Base-by-base conservation (phyloP, 2,329 filamentous ascomycete species). In the Monilinia polystroma region DNA sequence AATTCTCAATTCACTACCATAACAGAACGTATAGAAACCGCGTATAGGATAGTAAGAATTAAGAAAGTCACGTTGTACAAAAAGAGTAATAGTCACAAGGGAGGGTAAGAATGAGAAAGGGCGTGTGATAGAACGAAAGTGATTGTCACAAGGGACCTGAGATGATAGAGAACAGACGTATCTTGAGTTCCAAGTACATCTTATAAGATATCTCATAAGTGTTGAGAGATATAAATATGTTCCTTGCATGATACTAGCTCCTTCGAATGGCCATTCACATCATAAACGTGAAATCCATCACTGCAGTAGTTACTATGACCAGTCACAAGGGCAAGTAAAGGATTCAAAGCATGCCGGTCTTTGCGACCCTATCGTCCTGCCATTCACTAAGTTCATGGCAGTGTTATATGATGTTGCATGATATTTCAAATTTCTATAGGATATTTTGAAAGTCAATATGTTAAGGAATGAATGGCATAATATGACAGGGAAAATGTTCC, bases 401-500 rank as follows among this genome's bases (percentile, higher is more conserved):
- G 32, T 53, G 29, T 53, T 18, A 26, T 20, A 14, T 38, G 16
- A 53, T 5, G 47, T 54, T 63, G n/a, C 23, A 43, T 43, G 16
- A 38, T 20, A 49, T 60, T 18, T 7, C 43, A 20, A 4, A 23
- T 23, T 23, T 23, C 23, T 23, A 23, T 47, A 7, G n/a, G 35
- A 59, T 4, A n/a, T 60, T n/a, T 51, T n/a, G 8, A 41, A 26
- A 11, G 18, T 60, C 3, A 41, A n/a, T 10, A 63, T 29, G 16
- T 29, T 26, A 11, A 53, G 2, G 35, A 18, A 20, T 11, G 16
- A 54, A 63, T 23, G 49, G 41, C 35, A 41, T 29, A 54, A 29
- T 54, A 29, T 54, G 49, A 52, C 59, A 63, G 23, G 59, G 59
- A 16, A 43, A 43, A 43, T 29, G 49, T n/a, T 63, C 49, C 49